phyloP scores from a whole-genome alignment of 2,329 filamentous ascomycete genomes.

The Aureobasidium sp. region DNA sequence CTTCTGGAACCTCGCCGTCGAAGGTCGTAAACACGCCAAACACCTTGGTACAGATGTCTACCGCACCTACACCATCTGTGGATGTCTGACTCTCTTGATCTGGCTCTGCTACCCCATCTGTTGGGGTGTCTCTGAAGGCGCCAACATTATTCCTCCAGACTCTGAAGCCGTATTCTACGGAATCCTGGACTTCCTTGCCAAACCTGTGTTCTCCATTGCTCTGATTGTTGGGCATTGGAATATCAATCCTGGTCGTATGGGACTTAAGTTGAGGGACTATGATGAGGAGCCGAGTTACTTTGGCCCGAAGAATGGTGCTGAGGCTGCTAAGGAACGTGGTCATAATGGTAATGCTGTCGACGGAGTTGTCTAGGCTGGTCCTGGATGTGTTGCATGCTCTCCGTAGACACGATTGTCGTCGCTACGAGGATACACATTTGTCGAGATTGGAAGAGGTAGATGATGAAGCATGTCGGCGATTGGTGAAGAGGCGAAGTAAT shows the following conservation, averaged over 20 bases:
- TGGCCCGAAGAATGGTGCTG: background rate
- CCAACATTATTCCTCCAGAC: slow-evolving; percentile 54
- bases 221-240: slow-evolving; percentile 51
- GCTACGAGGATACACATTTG: too few species aligned
- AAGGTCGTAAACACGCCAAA: slow-evolving; percentile 45
- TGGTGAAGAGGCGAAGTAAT: too few species aligned
- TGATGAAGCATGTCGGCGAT: too few species aligned
- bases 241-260: slow-evolving; percentile 49
- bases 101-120: slow-evolving; percentile 55
- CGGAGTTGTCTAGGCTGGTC: background rate
- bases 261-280: slow-evolving; percentile 39
- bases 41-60: slow-evolving; percentile 42
- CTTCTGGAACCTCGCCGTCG: slow-evolving; percentile 47
- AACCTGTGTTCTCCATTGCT: slow-evolving; percentile 49
- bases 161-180: slow-evolving; percentile 59
- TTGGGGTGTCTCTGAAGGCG: slow-evolving; percentile 53
- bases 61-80: slow-evolving; percentile 43
- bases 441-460: too few species aligned
- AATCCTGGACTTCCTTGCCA: slow-evolving; percentile 52
- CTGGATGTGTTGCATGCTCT: too few species aligned
- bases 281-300: slow-evolving; percentile 17
- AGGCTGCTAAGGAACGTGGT: background rate
- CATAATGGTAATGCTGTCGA: background rate
- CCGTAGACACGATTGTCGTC: too few species aligned
- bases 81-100: slow-evolving; percentile 43